Conservation (phyloP, 345 rosid species). For the Corchorus capsularis region DNA sequence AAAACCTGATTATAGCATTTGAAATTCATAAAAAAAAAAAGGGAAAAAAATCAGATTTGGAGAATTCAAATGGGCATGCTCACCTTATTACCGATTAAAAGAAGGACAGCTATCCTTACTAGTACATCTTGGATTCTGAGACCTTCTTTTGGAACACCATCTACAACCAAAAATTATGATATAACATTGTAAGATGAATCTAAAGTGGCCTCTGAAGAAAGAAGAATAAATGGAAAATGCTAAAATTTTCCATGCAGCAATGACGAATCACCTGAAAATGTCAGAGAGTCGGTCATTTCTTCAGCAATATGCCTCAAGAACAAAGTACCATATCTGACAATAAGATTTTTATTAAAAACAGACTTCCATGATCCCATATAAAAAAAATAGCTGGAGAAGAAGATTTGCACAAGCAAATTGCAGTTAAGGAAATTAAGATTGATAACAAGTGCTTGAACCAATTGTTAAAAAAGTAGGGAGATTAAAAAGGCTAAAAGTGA, state of each 20-base stretch:
- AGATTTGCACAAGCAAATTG: neutral
- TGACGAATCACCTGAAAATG: constrained; percentile 68
- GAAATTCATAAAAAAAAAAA: constrained; percentile 8
- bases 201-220: neutral
- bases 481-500: neutral
- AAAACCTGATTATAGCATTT: neutral
- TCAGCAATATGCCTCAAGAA: constrained; percentile 77
- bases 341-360: neutral
- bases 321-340: constrained; percentile 67
- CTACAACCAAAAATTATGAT: constrained; percentile 47
- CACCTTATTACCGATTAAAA: constrained; percentile 78
- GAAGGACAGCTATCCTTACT: constrained; percentile 72
- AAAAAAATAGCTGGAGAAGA: neutral
- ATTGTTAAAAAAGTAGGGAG: neutral
- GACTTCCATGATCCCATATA: neutral
- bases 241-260: neutral
- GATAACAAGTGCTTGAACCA: neutral
- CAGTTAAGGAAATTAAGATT: constrained; percentile 4
- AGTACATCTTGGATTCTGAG: constrained; percentile 90
- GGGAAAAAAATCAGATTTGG: neutral
- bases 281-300: constrained; percentile 61
- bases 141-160: constrained; percentile 99
- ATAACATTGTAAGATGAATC: constrained; percentile 11
- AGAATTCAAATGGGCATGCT: constrained; percentile 25
- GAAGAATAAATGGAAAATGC: constrained; percentile 7